These are phyloP conservation scores for Neonothopanus nambi DNA, from an alignment of 1,284 basidiomycete genomes.

Conservation along the genomic window DNA sequence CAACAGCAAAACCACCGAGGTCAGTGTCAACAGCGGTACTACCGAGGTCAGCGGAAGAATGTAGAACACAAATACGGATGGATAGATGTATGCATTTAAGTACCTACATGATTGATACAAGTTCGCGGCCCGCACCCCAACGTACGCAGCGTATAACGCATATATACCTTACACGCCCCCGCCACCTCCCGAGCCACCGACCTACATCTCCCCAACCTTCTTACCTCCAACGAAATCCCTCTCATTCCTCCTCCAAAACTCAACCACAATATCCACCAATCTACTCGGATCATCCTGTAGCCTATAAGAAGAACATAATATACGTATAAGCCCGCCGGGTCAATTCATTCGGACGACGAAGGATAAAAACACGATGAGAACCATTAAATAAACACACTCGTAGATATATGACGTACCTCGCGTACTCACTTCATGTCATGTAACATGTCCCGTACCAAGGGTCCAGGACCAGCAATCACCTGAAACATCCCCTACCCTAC, in stretches of 20 bases:
- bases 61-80: too few species aligned
- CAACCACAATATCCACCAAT: conserved; percentile 78
- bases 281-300: conserved; percentile 80
- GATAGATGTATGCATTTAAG: too few species aligned
- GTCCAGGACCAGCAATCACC: conserved; percentile 83
- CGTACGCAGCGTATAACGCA: too few species aligned
- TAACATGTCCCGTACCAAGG: conserved; percentile 85
- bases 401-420: too few species aligned
- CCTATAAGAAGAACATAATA: conserved; percentile 7
- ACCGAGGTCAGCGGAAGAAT: too few species aligned
- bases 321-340: background rate
- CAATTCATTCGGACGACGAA: too few species aligned
- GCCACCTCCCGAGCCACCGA: background rate
- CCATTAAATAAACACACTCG: background rate
- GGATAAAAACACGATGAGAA: conserved; percentile 11
- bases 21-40: too few species aligned
- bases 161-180: too few species aligned
- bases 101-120: too few species aligned
- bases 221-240: conserved; percentile 71
- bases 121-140: too few species aligned
- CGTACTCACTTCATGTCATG: conserved; percentile 75
- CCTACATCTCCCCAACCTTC: conserved; percentile 74
- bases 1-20: too few species aligned
- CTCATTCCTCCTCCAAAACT: conserved; percentile 95
- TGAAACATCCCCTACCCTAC: conserved; percentile 99